Evolutionary conservation across 352 stramenopile genomes (phyloP).

Genomic region (Pythium rishiriense): DNA sequence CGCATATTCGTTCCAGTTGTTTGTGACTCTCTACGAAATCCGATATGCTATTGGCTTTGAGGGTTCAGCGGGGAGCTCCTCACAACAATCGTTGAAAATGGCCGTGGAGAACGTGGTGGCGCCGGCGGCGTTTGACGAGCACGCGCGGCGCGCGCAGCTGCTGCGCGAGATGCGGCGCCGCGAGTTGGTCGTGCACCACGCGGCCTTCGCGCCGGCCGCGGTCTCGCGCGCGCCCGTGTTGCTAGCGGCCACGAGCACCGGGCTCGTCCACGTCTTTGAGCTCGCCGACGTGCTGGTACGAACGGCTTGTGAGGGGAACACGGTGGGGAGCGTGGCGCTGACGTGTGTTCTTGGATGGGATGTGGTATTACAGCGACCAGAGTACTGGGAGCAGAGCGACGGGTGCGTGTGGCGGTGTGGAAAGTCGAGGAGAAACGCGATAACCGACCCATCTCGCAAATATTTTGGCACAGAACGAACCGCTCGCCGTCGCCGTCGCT

Average conservation of each 20-base stretch:
- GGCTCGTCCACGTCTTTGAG: slow-evolving; percentile 59
- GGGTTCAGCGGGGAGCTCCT: not conserved
- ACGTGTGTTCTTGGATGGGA: not conserved
- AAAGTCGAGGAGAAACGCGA: not conserved
- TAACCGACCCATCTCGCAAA: not conserved
- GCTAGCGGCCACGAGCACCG: slow-evolving; percentile 65
- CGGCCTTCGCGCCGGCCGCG: slow-evolving; percentile 43
- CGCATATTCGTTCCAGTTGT: not conserved
- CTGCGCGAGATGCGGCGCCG: slow-evolving; percentile 33
- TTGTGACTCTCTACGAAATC: not conserved
- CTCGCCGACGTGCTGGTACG: slow-evolving; percentile 43
- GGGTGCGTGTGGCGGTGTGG: slow-evolving; percentile 6
- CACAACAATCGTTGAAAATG: slow-evolving; percentile 3
- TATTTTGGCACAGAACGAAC: slow-evolving; percentile 27
- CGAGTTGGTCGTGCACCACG: slow-evolving; percentile 36
- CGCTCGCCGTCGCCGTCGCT: slow-evolving; percentile 49
- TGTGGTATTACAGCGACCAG: slow-evolving; percentile 15
- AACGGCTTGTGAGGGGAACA: too few species aligned
- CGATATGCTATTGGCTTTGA: slow-evolving; percentile 1
- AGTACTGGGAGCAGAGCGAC: slow-evolving; percentile 25
- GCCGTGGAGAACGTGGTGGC: slow-evolving; percentile 40
- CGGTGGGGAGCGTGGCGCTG: too few species aligned
- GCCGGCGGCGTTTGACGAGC: slow-evolving; percentile 60
- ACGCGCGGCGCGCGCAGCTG: slow-evolving; percentile 44
- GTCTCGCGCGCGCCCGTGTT: slow-evolving; percentile 41